phyloP scores from a whole-genome alignment of 2,329 filamentous ascomycete genomes.

The Xylariaceae sp. region DNA sequence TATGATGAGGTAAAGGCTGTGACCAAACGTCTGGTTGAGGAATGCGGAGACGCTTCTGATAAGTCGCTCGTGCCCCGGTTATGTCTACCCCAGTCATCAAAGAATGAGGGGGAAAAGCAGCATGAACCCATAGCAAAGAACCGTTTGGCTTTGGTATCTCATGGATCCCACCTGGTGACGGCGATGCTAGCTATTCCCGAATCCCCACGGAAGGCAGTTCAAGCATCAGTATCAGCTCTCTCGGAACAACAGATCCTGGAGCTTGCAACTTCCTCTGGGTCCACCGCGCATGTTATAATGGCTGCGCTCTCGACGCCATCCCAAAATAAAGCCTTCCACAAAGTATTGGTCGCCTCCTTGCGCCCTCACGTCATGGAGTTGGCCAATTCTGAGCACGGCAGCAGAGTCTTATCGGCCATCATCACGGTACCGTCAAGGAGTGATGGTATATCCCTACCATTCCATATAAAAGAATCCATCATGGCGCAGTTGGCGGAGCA shows the following conservation, averaged over 20 bases:
- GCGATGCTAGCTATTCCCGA: slow-evolving; percentile 72
- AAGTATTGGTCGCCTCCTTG: slow-evolving; percentile 45
- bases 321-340: slow-evolving; percentile 50
- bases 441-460: slow-evolving; percentile 45
- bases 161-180: slow-evolving; percentile 77
- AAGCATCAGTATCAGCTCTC: slow-evolving; percentile 62
- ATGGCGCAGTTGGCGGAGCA: slow-evolving; percentile 44
- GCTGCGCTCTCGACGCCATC: slow-evolving; percentile 45
- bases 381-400: slow-evolving; percentile 45
- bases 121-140: slow-evolving; percentile 46
- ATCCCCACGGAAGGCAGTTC: slow-evolving; percentile 61
- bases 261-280: slow-evolving; percentile 54
- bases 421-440: slow-evolving; percentile 46
- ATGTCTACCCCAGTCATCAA: slow-evolving; percentile 39
- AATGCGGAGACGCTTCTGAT: slow-evolving; percentile 43
- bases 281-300: slow-evolving; percentile 47
- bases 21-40: slow-evolving; percentile 43
- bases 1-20: slow-evolving; percentile 46
- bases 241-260: slow-evolving; percentile 50
- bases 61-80: slow-evolving; percentile 46
- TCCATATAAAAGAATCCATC: slow-evolving; percentile 53
- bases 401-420: slow-evolving; percentile 46
- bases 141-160: slow-evolving; percentile 51
- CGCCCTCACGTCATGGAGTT: slow-evolving; percentile 42
- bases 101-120: slow-evolving; percentile 31